Percentiles rank a stretch among this genome's conserved stretches.
Evolutionary conservation across 257 asterid species (phyloP).

Genomic region (Solanum verrucosum): DNA sequence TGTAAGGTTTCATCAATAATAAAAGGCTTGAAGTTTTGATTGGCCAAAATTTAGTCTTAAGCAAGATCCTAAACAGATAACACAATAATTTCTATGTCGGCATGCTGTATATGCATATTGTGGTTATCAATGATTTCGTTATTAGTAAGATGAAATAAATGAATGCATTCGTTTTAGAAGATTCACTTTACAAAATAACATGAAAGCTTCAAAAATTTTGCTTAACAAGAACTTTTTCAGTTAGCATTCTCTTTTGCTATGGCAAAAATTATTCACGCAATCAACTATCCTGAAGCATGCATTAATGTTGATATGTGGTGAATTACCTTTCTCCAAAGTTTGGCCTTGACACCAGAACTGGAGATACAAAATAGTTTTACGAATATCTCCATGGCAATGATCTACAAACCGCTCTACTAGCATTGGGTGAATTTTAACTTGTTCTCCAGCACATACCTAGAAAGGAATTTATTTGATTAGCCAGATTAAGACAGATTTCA

Average conservation of each 20-base stretch:
- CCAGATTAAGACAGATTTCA: conserved; percentile 1
- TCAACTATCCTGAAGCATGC: conserved; percentile 12
- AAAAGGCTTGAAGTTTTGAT: neutral
- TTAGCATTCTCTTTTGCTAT: neutral
- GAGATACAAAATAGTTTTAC: conserved; percentile 73
- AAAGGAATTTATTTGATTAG: conserved; percentile 15
- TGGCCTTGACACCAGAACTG: conserved; percentile 96
- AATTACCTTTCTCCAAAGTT: conserved; percentile 43
- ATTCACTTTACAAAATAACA: neutral
- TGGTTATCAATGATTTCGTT: neutral
- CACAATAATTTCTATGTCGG: neutral
- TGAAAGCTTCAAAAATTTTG: neutral
- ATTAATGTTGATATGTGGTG: neutral
- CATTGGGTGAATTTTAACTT: conserved; percentile 41
- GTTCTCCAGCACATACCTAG: conserved; percentile 75
- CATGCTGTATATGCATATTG: neutral
- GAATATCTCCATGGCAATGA: conserved; percentile 73
- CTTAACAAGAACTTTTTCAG: neutral
- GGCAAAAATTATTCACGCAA: neutral
- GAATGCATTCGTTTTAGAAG: neutral
- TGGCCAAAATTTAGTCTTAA: neutral
- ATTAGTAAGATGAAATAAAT: neutral
- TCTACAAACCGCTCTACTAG: conserved; percentile 61
- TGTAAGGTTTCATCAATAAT: neutral
- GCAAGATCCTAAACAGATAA: neutral